Conservation (phyloP, 345 rosid species). For the Alliaria petiolata region DNA sequence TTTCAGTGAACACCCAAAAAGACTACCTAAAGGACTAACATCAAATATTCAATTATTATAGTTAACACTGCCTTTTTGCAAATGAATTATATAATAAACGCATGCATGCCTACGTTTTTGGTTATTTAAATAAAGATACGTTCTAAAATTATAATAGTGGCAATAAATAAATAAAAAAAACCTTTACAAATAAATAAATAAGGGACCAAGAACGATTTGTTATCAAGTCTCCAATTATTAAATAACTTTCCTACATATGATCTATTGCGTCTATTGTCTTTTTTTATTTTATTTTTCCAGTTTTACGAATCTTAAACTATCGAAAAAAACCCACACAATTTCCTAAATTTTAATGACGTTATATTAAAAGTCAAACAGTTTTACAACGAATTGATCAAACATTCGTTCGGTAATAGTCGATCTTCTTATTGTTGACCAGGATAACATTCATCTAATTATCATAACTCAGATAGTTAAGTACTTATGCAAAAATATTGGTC, state of each 20-base stretch:
- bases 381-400: neutral
- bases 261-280: neutral
- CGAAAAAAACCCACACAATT: neutral
- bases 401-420: too few species aligned
- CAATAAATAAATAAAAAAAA: too few species aligned
- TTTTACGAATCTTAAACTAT: neutral
- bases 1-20: slow-evolving; percentile 7
- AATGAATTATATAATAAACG: slow-evolving; percentile 16
- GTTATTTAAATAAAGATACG: slow-evolving; percentile 13
- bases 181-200: too few species aligned
- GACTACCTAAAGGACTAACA: neutral
- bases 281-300: too few species aligned
- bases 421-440: neutral
- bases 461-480: neutral
- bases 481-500: neutral
- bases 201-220: neutral
- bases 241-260: neutral
- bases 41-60: slow-evolving; percentile 4
- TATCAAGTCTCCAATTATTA: neutral
- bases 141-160: neutral
- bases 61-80: neutral
- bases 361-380: neutral
- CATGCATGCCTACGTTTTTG: slow-evolving; percentile 21
- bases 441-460: neutral
- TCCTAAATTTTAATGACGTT: neutral